These are phyloP conservation scores for Corchorus capsularis DNA, from an alignment of 345 rosid genomes.

Conservation along the genomic window DNA sequence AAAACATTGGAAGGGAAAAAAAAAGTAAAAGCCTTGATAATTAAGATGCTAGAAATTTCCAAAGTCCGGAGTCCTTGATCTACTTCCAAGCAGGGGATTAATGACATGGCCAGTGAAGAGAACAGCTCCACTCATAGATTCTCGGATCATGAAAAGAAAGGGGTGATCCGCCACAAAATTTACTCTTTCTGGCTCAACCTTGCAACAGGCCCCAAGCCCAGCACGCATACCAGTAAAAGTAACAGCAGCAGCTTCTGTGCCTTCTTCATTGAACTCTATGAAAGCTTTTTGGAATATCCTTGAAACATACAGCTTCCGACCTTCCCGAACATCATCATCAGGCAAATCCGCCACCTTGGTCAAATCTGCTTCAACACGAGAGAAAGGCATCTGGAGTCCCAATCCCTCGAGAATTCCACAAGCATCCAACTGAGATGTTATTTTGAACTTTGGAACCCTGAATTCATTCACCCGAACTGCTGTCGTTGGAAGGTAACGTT, in stretches of 20 bases:
- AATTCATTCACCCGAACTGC: conserved; percentile 46
- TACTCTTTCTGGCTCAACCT: too few species aligned
- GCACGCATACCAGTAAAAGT: too few species aligned
- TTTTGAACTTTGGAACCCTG: conserved; percentile 58
- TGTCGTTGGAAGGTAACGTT: conserved; percentile 43
- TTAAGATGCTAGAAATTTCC: too few species aligned
- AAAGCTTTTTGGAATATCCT: conserved; percentile 62
- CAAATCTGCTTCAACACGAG: conserved; percentile 48
- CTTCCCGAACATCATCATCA: background rate
- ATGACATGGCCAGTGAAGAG: too few species aligned
- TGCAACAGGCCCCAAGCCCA: too few species aligned
- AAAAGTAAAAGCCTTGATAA: too few species aligned
- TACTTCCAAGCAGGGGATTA: too few species aligned
- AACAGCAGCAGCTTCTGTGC: conserved; percentile 77
- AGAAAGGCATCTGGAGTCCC: conserved; percentile 63
- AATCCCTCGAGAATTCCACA: conserved; percentile 48
- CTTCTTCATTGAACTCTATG: conserved; percentile 74
- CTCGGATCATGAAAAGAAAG: too few species aligned
- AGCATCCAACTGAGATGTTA: conserved; percentile 61
- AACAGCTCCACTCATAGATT: too few species aligned
- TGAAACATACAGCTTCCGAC: conserved; percentile 41
- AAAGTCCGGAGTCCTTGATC: too few species aligned
- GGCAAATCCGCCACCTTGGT: conserved; percentile 64
- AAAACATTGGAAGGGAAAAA: too few species aligned
- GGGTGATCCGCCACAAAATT: too few species aligned